Conservation (phyloP, 257 asterid genomes). For the Solanum etuberosum region DNA sequence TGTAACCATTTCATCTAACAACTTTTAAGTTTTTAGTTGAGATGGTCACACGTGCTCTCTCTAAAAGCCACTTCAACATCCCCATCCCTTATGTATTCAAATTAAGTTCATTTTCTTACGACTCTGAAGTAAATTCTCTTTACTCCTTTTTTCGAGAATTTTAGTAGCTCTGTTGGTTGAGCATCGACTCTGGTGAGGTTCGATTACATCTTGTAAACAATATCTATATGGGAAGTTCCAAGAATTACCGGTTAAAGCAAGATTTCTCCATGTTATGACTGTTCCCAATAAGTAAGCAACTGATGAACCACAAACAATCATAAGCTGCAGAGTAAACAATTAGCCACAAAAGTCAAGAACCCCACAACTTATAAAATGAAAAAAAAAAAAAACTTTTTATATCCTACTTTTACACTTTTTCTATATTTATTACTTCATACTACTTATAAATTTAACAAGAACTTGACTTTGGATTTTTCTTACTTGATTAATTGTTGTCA, state of each 20-base stretch:
- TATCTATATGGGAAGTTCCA: background rate
- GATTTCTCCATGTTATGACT: slow-evolving; percentile 59
- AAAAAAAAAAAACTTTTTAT: background rate
- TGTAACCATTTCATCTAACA: background rate
- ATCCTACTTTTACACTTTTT: background rate
- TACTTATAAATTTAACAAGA: background rate
- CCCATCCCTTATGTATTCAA: background rate
- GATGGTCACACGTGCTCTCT: background rate
- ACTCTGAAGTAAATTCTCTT: background rate
- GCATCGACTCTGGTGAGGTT: background rate
- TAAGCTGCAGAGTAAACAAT: slow-evolving; percentile 34
- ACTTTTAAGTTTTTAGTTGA: fast-evolving
- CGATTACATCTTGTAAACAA: background rate
- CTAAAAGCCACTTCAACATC: background rate
- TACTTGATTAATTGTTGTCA: slow-evolving; percentile 78
- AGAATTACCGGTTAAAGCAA: slow-evolving; percentile 59
- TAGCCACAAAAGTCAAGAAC: background rate
- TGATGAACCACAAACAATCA: slow-evolving; percentile 82
- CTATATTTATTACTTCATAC: background rate
- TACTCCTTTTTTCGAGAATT: background rate
- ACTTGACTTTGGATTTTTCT: background rate
- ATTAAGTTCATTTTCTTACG: background rate
- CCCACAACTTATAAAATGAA: background rate
- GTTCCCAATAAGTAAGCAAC: slow-evolving; percentile 54
- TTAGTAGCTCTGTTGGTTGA: background rate